These are phyloP conservation scores for Bruguiera parviflora DNA, from an alignment of 345 rosid genomes.

Conservation along the genomic window DNA sequence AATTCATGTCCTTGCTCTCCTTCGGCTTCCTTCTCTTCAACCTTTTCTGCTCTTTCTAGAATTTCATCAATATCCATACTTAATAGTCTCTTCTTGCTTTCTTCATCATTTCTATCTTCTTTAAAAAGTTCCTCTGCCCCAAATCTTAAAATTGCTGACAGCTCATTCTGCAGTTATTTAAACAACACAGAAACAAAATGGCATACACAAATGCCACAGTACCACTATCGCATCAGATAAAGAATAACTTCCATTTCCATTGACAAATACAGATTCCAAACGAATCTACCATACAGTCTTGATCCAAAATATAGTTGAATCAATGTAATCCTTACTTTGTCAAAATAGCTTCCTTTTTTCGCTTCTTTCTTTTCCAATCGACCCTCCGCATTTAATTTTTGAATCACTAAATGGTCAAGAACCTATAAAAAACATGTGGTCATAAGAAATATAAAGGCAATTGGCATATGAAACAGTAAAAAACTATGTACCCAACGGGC, in stretches of 20 bases:
- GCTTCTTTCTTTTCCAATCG: slow-evolving; percentile 97
- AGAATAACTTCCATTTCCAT: neutral
- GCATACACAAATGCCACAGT: neutral
- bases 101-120: slow-evolving; percentile 95
- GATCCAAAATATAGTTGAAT: neutral
- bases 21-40: slow-evolving; percentile 69
- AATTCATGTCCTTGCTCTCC: slow-evolving; percentile 68
- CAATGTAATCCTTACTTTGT: slow-evolving; percentile 57
- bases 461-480: neutral
- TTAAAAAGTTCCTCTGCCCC: slow-evolving; percentile 99
- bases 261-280: neutral
- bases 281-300: too few species aligned
- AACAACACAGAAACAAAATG: neutral
- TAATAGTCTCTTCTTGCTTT: slow-evolving; percentile 83
- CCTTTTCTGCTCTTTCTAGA: slow-evolving; percentile 97
- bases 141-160: slow-evolving; percentile 95
- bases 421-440: slow-evolving; percentile 48
- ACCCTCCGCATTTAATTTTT: slow-evolving; percentile 98
- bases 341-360: slow-evolving; percentile 82
- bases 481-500: neutral
- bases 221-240: neutral
- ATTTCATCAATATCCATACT: slow-evolving; percentile 98
- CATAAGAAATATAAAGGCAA: slow-evolving; percentile 7
- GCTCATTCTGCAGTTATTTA: slow-evolving; percentile 66
- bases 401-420: slow-evolving; percentile 98